Evolutionary conservation across 1,284 basidiomycete species (phyloP).

Genomic region (Rhodofomes roseus): DNA sequence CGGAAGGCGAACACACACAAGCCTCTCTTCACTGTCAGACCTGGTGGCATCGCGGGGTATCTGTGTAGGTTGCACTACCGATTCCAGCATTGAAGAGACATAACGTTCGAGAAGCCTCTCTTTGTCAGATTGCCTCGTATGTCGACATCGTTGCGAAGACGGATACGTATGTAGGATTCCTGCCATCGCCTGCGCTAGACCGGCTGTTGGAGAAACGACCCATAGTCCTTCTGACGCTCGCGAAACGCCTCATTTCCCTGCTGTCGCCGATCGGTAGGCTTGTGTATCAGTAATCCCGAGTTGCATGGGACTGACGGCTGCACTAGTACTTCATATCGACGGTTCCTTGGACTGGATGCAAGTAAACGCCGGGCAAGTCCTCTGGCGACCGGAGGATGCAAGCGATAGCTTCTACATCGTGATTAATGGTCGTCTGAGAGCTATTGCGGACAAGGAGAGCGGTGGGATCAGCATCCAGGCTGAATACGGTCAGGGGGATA

Average conservation of each 20-base stretch:
- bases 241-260: slow-evolving; percentile 91
- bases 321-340: slow-evolving; percentile 92
- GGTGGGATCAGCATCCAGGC: slow-evolving; percentile 81
- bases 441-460: slow-evolving; percentile 68
- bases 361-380: slow-evolving; percentile 88
- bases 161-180: slow-evolving; percentile 93
- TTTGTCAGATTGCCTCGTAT: slow-evolving; percentile 91
- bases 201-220: slow-evolving; percentile 90
- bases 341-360: slow-evolving; percentile 98
- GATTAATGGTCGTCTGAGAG: slow-evolving; percentile 93
- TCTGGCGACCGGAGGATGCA: slow-evolving; percentile 88
- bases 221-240: slow-evolving; percentile 94
- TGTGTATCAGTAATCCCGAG: too few relatives aligned
- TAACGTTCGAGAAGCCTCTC: slow-evolving; percentile 56
- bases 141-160: slow-evolving; percentile 97
- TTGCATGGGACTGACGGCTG: background rate
- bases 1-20: slow-evolving; percentile 34
- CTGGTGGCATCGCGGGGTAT: slow-evolving; percentile 98
- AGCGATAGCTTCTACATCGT: slow-evolving; percentile 98
- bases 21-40: slow-evolving; percentile 89
- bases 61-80: slow-evolving; percentile 50
- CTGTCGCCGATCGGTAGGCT: slow-evolving; percentile 82
- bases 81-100: background rate
- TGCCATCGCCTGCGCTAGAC: slow-evolving; percentile 88
- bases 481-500: slow-evolving; percentile 93